Evolutionary conservation across 2,329 filamentous ascomycete species (phyloP).

Genomic region (Botryotinia calthae): DNA sequence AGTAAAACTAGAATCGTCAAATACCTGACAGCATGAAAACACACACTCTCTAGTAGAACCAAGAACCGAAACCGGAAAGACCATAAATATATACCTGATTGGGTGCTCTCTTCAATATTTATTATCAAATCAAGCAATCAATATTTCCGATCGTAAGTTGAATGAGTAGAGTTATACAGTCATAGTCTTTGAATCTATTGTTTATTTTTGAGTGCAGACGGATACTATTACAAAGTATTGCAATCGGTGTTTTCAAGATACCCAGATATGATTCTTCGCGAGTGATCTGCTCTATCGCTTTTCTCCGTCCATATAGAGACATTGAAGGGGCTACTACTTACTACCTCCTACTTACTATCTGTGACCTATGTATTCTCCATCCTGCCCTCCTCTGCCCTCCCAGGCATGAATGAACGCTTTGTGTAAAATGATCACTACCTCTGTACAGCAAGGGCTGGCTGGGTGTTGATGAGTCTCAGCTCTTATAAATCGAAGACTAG

Average conservation of each 20-base stretch:
- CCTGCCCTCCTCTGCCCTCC: neutral
- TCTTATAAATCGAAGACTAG: neutral
- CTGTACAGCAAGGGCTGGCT: neutral
- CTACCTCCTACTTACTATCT: neutral
- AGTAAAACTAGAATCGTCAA: neutral
- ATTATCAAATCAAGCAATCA: neutral
- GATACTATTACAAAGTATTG: neutral
- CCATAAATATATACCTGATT: neutral
- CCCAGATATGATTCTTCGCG: neutral
- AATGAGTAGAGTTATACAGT: neutral
- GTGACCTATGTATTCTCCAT: neutral
- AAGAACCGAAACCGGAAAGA: neutral
- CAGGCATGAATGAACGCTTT: neutral
- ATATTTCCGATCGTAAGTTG: neutral
- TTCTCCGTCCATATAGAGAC: neutral
- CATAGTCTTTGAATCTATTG: neutral
- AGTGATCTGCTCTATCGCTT: neutral
- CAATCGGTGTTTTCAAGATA: neutral
- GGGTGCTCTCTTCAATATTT: neutral
- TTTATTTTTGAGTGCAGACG: neutral
- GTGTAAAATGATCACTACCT: neutral
- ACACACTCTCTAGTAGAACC: neutral
- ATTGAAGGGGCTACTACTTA: neutral
- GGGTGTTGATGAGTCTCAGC: neutral
- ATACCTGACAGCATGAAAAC: no score